These are phyloP conservation scores for Schizothecium vesticola DNA, from an alignment of 495 filamentous ascomycete genomes.

Conservation along the genomic window DNA sequence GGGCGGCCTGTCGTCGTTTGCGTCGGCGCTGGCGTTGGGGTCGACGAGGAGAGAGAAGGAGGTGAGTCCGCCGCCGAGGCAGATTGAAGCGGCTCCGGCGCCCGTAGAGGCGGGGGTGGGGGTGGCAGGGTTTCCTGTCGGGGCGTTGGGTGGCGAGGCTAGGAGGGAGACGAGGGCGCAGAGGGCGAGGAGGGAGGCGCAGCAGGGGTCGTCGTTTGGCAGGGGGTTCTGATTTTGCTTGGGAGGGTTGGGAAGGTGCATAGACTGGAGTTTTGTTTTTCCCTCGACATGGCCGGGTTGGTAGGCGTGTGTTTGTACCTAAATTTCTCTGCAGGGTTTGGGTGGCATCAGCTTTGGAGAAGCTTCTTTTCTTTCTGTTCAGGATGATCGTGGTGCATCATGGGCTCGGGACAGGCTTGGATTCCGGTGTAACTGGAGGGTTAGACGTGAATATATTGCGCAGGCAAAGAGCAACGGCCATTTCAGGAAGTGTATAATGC, in stretches of 20 bases:
- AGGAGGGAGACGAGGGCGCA: background rate
- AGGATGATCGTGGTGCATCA: background rate
- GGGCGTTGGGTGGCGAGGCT: background rate
- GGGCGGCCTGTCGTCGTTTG: background rate
- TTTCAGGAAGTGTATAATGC: background rate
- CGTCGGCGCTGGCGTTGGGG: background rate
- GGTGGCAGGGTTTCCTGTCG: background rate
- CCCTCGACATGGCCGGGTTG: background rate
- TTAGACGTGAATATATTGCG: background rate
- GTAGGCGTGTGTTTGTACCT: background rate
- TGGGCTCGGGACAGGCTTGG: background rate
- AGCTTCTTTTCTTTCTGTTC: background rate
- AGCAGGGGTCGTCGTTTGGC: background rate
- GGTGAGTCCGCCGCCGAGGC: background rate
- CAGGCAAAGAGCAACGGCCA: background rate
- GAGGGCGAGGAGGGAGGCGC: background rate
- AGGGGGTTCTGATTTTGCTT: background rate
- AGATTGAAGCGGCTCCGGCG: background rate
- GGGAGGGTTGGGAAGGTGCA: background rate
- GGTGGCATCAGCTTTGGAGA: background rate
- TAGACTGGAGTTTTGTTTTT: background rate
- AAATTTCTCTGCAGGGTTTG: background rate
- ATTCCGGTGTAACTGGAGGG: background rate
- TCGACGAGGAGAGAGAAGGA: background rate
- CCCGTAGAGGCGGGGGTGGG: background rate